Evolutionary conservation across 2,329 filamentous ascomycete species (phyloP).

Genomic region (Claviceps monticola): DNA sequence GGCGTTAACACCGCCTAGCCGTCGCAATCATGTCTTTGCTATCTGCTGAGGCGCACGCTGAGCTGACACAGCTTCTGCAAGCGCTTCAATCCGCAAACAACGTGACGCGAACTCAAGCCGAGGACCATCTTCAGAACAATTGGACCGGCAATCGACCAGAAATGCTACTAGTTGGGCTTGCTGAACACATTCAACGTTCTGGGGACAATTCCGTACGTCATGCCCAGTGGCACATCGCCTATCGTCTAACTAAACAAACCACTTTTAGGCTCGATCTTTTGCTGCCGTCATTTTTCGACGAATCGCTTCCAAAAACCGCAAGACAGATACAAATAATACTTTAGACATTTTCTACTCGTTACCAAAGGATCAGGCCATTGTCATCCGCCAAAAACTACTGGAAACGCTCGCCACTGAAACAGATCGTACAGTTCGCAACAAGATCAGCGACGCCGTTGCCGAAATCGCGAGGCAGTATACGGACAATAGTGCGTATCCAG

Average conservation of each 20-base stretch:
- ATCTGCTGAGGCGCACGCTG: conserved; percentile 67
- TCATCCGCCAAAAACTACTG: conserved; percentile 74
- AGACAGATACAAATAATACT: conserved; percentile 55
- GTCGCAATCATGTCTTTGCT: conserved; percentile 58
- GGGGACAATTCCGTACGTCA: conserved; percentile 52
- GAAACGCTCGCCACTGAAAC: conserved; percentile 61
- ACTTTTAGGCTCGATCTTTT: conserved; percentile 66
- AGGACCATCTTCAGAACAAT: conserved; percentile 80
- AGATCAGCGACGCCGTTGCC: conserved; percentile 93
- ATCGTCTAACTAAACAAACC: conserved; percentile 2
- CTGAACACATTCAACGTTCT: conserved; percentile 77
- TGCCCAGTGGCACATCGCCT: background rate
- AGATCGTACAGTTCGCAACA: conserved; percentile 68
- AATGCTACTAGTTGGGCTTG: conserved; percentile 82
- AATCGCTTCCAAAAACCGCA: conserved; percentile 79
- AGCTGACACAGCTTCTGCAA: conserved; percentile 74
- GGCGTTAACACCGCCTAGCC: conserved; percentile 11
- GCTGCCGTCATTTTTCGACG: conserved; percentile 87
- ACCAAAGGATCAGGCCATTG: conserved; percentile 55
- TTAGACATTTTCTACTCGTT: conserved; percentile 80
- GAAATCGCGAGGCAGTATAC: conserved; percentile 92
- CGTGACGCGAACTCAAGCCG: conserved; percentile 66
- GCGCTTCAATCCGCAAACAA: conserved; percentile 88
- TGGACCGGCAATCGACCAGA: conserved; percentile 77
- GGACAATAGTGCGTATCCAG: conserved; percentile 57